Evolutionary conservation across 192 early-diverging fungal genomes (phyloP).

Genomic region (Backusella macrospora): DNA sequence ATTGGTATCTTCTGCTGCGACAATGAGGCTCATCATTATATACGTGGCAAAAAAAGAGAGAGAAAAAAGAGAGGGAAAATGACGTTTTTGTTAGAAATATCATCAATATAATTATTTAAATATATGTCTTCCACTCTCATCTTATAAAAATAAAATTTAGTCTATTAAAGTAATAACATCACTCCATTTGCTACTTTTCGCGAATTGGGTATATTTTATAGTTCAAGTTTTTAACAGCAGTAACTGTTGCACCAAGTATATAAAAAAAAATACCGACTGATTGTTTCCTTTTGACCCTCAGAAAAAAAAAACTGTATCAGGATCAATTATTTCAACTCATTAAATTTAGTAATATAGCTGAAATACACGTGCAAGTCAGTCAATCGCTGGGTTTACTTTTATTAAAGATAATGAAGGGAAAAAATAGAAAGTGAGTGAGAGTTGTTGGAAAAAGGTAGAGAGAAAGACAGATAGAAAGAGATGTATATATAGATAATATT

Average conservation of each 20-base stretch:
- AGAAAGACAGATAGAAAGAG: neutral
- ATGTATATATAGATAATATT: slow-evolving; percentile 9
- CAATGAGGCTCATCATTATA: too few species aligned
- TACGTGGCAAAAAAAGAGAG: too few species aligned
- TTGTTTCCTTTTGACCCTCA: neutral
- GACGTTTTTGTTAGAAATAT: too few species aligned
- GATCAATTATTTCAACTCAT: slow-evolving; percentile 8
- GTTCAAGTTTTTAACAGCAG: neutral
- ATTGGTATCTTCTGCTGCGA: too few species aligned
- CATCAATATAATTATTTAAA: too few species aligned
- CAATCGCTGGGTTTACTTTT: slow-evolving; percentile 15
- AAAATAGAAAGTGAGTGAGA: neutral
- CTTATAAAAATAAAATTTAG: too few species aligned
- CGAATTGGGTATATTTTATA: neutral
- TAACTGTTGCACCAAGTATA: neutral
- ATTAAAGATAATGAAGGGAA: slow-evolving; percentile 1
- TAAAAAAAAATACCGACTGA: neutral
- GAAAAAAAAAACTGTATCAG: slow-evolving; percentile 5
- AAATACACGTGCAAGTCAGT: slow-evolving; percentile 15
- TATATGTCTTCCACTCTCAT: too few species aligned
- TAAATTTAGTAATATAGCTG: slow-evolving; percentile 9
- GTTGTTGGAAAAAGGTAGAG: neutral
- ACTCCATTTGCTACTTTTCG: neutral
- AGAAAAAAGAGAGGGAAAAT: too few species aligned
- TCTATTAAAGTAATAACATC: too few species aligned